Conservation (phyloP, 345 rosid genomes). For the Cochlearia excelsa region DNA sequence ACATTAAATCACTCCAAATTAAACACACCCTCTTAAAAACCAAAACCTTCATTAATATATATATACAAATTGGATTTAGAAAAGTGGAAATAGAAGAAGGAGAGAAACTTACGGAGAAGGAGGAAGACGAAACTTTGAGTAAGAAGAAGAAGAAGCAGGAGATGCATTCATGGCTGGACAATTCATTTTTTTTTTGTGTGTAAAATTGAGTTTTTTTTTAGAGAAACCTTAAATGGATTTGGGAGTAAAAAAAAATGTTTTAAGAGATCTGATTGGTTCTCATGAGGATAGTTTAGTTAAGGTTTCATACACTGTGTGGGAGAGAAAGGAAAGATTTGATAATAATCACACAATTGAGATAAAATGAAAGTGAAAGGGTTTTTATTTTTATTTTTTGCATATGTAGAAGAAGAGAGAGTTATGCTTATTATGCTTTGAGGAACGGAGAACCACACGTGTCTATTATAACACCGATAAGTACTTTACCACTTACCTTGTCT, state of each 20-base stretch:
- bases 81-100: not conserved
- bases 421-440: slow-evolving; percentile 14
- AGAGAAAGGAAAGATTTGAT: not conserved
- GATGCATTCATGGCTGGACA: slow-evolving; percentile 36
- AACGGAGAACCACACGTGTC: slow-evolving; percentile 38
- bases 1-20: too few species aligned
- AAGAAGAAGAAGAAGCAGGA: slow-evolving; percentile 41
- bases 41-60: too few species aligned
- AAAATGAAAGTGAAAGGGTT: slow-evolving; percentile 2
- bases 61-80: too few species aligned
- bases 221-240: not conserved
- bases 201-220: not conserved
- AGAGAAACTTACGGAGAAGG: slow-evolving; percentile 38
- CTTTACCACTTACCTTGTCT: too few species aligned
- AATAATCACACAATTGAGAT: slow-evolving; percentile 10
- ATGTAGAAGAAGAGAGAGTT: not conserved
- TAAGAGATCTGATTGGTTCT: not conserved
- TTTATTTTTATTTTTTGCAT: not conserved
- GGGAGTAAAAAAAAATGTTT: not conserved
- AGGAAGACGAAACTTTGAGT: slow-evolving; percentile 45
- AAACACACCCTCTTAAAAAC: not conserved
- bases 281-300: slow-evolving; percentile 1
- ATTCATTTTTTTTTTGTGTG: slow-evolving; percentile 16
- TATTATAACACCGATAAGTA: not conserved
- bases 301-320: slow-evolving; percentile 15